Percentiles rank a stretch among this genome's conserved stretches.
phyloP scores from a whole-genome alignment of 2,329 filamentous ascomycete species.

The Alternaria sp. region DNA sequence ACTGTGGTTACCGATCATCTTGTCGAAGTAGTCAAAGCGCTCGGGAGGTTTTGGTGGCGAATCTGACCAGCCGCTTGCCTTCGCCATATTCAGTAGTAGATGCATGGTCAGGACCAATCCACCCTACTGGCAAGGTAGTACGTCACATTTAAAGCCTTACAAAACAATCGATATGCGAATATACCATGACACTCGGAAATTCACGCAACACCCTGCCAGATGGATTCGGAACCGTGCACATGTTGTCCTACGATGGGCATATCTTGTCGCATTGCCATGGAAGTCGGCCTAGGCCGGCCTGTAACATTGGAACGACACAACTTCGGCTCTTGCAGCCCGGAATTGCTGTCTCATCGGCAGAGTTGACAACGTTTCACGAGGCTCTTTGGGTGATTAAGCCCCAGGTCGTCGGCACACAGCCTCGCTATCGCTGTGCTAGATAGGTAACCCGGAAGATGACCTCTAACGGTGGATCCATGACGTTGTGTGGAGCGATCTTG shows the following conservation, averaged over 20 bases:
- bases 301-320: not conserved
- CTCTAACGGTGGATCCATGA: not conserved
- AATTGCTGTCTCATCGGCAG: not conserved
- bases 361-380: too few relatives aligned
- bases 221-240: not conserved
- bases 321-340: not conserved
- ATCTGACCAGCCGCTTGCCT: not conserved
- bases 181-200: not conserved
- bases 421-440: not conserved
- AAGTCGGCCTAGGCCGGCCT: not conserved
- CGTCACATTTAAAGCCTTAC: not conserved
- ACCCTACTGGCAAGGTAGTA: not conserved
- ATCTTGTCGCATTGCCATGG: not conserved
- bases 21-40: not conserved
- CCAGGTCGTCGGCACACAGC: not conserved
- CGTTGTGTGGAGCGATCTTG: not conserved
- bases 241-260: not conserved
- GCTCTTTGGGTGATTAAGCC: not conserved
- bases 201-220: not conserved
- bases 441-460: not conserved
- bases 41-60: not conserved
- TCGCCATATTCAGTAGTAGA: constrained; percentile 1
- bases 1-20: not conserved
- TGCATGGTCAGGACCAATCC: not conserved
- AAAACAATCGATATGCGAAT: not conserved